Evolutionary conservation across 2,329 filamentous ascomycete species (phyloP), one percentile per base, ranked within the genome.

Genomic region (Neurospora sp.): DNA sequence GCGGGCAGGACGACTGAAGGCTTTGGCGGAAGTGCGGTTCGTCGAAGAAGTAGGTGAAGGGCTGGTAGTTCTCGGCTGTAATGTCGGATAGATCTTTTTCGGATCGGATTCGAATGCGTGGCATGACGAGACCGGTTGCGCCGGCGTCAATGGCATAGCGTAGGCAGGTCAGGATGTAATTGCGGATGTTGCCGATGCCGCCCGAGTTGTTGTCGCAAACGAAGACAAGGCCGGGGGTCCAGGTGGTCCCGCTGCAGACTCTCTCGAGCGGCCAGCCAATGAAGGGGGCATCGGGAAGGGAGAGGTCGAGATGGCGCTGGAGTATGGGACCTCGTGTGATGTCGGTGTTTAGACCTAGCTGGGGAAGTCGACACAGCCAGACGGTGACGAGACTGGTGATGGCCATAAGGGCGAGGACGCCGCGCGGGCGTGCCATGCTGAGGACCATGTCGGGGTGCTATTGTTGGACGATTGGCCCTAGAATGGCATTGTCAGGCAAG

Each of bases 141-240:
- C 83, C 83, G 7, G 82, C 81, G 36, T 83, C 82, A 71, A 85
- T 80, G 19, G 80, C 82, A 72, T 85, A 85, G 23, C 84, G 81
- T 28, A 85, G 71, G 69, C 83, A 85, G 9, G 82, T 85, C 68
- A 85, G 78, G 66, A 85, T 83, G 74, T 83, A 85, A 73, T 83
- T 84, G 68, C 83, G 78, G 42, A 85, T 84, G 70, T 85, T 85
- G 23, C 83, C 83, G 67, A 85, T 81, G 36, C 83, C 84, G 2
- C 84, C 84, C 3, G 82, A 82, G 74, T 85, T 85, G 75, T 84
- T 84, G 75, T 84, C 83, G 77, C 84, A 85, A 23, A 82, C 76
- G 70, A 81, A 85, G 11, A 84, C 77, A 36, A 85, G 73, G 1
- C 82, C 82, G 0, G 81, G 78, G 0, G 78, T 78, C 79, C 79